Evolutionary conservation across 192 early-diverging fungal genomes (phyloP).

Genomic region (Entomortierella lignicola): DNA sequence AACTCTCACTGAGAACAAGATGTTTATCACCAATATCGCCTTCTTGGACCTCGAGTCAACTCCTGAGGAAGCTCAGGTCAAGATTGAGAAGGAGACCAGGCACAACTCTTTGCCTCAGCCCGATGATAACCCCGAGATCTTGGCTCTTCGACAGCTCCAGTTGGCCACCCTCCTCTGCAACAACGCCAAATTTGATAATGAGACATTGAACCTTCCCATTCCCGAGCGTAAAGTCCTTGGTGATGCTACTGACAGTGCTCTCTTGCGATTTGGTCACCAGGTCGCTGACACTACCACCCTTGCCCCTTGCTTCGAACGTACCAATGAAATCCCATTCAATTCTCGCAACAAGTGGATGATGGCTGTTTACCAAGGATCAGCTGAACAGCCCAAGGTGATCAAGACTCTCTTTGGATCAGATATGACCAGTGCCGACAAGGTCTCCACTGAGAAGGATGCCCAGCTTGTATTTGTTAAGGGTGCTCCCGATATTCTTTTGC

Average conservation of each 20-base stretch:
- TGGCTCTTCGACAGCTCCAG: constrained; percentile 49
- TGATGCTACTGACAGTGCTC: constrained; percentile 90
- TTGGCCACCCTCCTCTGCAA: constrained; percentile 69
- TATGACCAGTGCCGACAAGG: constrained; percentile 10
- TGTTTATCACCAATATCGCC: constrained; percentile 67
- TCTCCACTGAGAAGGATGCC: constrained; percentile 27
- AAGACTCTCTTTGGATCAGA: constrained; percentile 48
- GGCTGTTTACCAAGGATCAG: constrained; percentile 41
- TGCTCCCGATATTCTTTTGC: constrained; percentile 81
- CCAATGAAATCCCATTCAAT: constrained; percentile 76
- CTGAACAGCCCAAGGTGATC: constrained; percentile 38
- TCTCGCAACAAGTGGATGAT: constrained; percentile 84
- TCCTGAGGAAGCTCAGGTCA: constrained; percentile 37
- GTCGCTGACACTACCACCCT: constrained; percentile 12
- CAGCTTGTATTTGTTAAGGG: constrained; percentile 78
- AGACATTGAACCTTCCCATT: constrained; percentile 60
- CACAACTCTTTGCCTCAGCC: constrained; percentile 48
- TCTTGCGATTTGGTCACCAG: constrained; percentile 74
- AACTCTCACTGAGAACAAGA: constrained; percentile 84
- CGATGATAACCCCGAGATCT: constrained; percentile 29
- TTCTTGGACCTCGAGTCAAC: constrained; percentile 57
- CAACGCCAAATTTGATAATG: constrained; percentile 71
- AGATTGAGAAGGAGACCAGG: constrained; percentile 27
- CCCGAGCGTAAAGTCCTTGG: constrained; percentile 74
- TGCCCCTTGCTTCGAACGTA: constrained; percentile 41